Evolutionary conservation across 257 asterid genomes (phyloP), one percentile per base, ranked within the genome.

Genomic region (Euphrasia confusa): DNA sequence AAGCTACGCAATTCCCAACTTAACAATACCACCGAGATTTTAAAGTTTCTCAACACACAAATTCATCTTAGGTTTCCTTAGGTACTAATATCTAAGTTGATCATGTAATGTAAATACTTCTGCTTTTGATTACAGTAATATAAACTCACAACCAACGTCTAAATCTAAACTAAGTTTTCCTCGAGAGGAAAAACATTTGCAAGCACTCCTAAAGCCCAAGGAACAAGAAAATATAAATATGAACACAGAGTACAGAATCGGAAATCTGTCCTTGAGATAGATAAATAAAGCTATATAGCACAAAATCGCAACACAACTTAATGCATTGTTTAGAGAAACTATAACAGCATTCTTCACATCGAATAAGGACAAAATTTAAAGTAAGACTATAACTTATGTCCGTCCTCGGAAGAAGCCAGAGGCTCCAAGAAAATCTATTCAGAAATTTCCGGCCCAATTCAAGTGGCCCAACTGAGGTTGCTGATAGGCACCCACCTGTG

Each of bases 391-490:
- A 68, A 69, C 80, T 75, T 76, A 47, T 26, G 71, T 47, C 73
- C 58, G 12, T 67, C 79, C 74, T 28, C 70, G 42, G 44, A 66
- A 52, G 52, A 45, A 63, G 54, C 67, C 73, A 68, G 74, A 50
- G 71, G 77, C 70, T 68, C 71, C 60, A 50, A 71, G 56, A 55
- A 60, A 79, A 73, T 63, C 68, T 71, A 67, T 72, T 88, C 81
- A 89, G 68, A 84, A 86, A 79, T 80, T 89, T 14, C 89, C 95
- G 1, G 90, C 73, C 97, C 99, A 89, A 74, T 78, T 92, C 77
- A 86, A 60, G 68, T 89, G 99, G 40, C 97, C 91, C 81, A 86
- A 44, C 32, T 91, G 98, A 70, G 96, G 84, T 67, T 88, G 98
- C 85, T 84, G 98, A 77, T 91, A 86, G 10, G 87, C 88, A 17